Conservation (phyloP, 768 basidiomycete species). For the Suillus subalutaceus region DNA sequence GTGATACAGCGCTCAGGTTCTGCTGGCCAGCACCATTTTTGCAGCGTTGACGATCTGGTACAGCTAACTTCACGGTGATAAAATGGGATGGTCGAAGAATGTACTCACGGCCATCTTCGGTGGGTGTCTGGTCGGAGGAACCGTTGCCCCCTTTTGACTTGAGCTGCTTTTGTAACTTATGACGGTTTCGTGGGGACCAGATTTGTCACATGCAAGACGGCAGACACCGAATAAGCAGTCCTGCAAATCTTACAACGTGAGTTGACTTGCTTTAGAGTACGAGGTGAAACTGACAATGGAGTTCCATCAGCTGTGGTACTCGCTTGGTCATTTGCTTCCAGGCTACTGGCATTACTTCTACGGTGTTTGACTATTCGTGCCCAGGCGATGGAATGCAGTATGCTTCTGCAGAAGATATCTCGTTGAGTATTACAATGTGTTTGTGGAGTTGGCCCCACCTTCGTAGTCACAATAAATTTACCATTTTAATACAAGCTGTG, state of each 20-base stretch:
- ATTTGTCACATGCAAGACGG: not conserved
- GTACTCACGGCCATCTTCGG: constrained; percentile 41
- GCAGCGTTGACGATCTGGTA: constrained; percentile 36
- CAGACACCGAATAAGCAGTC: not conserved
- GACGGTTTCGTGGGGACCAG: not conserved
- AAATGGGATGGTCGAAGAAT: constrained; percentile 42
- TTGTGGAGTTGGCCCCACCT: not conserved
- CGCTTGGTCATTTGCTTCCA: not conserved
- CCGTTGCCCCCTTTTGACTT: constrained; percentile 20
- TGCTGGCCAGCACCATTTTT: constrained; percentile 35
- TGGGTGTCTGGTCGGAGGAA: constrained; percentile 39
- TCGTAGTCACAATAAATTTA: not conserved
- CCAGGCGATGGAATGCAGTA: too few species aligned
- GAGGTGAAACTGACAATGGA: not conserved
- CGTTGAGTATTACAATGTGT: not conserved
- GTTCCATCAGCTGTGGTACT: not conserved
- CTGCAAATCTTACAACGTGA: not conserved
- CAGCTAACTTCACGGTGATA: constrained; percentile 41
- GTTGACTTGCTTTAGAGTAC: not conserved
- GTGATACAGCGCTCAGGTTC: constrained; percentile 32
- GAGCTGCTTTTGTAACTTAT: constrained; percentile 3
- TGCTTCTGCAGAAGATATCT: not conserved
- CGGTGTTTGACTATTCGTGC: not conserved
- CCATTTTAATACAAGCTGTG: not conserved
- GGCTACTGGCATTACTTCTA: not conserved